These are phyloP conservation scores for Psilocybe cyanescens DNA, from an alignment of 768 basidiomycete genomes.

Conservation along the genomic window DNA sequence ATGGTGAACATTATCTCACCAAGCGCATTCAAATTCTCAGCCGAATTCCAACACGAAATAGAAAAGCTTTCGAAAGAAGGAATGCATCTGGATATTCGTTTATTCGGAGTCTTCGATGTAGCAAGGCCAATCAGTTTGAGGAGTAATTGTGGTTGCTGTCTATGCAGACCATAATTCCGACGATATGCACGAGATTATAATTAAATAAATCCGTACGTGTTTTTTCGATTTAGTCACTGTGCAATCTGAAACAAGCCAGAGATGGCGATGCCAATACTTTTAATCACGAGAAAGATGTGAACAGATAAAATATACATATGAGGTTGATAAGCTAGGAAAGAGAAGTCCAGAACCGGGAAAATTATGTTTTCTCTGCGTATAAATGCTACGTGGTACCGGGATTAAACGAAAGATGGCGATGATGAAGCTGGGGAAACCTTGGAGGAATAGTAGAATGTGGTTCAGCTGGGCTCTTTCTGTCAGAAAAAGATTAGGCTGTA, in stretches of 20 bases:
- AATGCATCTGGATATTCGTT: not conserved
- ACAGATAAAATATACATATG: too few relatives aligned
- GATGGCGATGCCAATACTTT: too few relatives aligned
- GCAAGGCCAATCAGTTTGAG: too few relatives aligned
- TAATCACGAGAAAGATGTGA: too few relatives aligned
- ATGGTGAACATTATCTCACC: not conserved
- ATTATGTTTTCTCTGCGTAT: not conserved
- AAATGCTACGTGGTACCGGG: not conserved
- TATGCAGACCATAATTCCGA: too few relatives aligned
- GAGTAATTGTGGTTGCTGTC: too few relatives aligned
- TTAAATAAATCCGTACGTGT: too few relatives aligned
- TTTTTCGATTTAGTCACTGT: too few relatives aligned
- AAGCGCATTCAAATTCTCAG: not conserved
- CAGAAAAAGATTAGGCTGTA: not conserved
- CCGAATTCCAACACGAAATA: not conserved
- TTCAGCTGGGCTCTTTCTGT: not conserved
- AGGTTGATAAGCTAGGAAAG: too few relatives aligned
- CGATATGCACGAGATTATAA: too few relatives aligned
- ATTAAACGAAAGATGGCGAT: not conserved
- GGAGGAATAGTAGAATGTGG: not conserved
- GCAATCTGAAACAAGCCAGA: too few relatives aligned
- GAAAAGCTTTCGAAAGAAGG: not conserved
- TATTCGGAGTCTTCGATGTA: not conserved
- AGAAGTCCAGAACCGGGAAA: not conserved
- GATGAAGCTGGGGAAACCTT: not conserved